These are phyloP conservation scores for Parafenestella ontariensis DNA, from an alignment of 2,329 filamentous ascomycete genomes.

Conservation along the genomic window DNA sequence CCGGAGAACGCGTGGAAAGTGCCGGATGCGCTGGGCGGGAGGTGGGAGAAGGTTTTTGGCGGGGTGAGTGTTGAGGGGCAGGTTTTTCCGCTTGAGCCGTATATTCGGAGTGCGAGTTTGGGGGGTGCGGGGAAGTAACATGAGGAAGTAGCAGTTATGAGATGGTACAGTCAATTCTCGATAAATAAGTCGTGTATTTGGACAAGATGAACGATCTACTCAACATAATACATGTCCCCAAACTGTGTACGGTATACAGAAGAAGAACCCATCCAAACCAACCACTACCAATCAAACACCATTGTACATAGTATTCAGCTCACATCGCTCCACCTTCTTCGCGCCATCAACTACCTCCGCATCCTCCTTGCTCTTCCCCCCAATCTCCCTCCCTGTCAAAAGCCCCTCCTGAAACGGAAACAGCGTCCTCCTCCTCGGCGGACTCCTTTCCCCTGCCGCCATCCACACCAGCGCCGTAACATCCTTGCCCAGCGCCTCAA, in stretches of 20 bases:
- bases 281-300: no score
- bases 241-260: no score
- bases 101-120: slow-evolving; percentile 27
- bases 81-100: slow-evolving; percentile 62
- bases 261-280: no score
- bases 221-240: no score
- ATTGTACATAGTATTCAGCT: no score
- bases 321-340: no score
- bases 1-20: slow-evolving; percentile 56
- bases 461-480: slow-evolving; percentile 49
- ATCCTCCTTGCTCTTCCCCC: slow-evolving; percentile 8
- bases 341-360: slow-evolving; percentile 8
- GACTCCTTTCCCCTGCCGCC: slow-evolving; percentile 44
- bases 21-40: slow-evolving; percentile 46
- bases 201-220: no score
- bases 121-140: not conserved
- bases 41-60: slow-evolving; percentile 63
- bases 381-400: slow-evolving; percentile 15
- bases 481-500: slow-evolving; percentile 51
- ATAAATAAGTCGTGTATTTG: no score
- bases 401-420: slow-evolving; percentile 39
- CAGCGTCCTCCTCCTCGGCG: slow-evolving; percentile 39
- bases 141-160: no score
- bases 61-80: slow-evolving; percentile 60
- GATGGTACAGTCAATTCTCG: no score